A percentile compares a stretch with the other conserved stretches of the same genome.
Evolutionary conservation across 257 asterid species (phyloP).

Genomic region (Cinchona pubescens): DNA sequence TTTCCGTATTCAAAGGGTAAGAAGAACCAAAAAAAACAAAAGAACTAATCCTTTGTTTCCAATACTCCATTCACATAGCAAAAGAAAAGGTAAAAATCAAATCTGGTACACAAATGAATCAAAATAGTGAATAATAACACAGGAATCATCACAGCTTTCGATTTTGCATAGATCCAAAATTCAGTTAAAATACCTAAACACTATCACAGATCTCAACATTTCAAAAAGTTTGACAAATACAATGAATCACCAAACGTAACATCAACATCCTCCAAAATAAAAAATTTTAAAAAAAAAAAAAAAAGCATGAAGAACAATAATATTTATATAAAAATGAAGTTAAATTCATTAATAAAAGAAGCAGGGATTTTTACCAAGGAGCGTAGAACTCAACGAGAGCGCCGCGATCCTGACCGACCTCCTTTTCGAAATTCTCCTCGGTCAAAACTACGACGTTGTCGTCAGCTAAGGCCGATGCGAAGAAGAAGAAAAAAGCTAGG

Average conservation of each 20-base stretch:
- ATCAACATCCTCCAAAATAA: slow-evolving; percentile 1
- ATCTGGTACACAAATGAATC: neutral
- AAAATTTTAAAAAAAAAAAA: neutral
- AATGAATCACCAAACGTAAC: neutral
- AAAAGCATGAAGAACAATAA: neutral
- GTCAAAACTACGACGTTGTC: slow-evolving; percentile 82
- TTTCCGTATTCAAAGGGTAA: too few relatives aligned
- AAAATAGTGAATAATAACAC: neutral
- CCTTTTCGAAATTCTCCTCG: slow-evolving; percentile 75
- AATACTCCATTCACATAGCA: too few relatives aligned
- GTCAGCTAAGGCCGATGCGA: slow-evolving; percentile 51
- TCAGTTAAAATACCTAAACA: neutral
- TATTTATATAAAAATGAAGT: neutral
- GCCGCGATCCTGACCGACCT: slow-evolving; percentile 83
- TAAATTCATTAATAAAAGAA: neutral
- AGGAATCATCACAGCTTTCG: neutral
- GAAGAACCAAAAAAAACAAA: too few relatives aligned
- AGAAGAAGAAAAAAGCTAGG: slow-evolving; percentile 35
- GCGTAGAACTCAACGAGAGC: slow-evolving; percentile 95
- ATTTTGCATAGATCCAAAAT: neutral
- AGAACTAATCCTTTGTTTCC: too few relatives aligned
- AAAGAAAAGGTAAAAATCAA: too few relatives aligned
- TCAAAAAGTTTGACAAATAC: neutral
- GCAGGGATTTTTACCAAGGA: slow-evolving; percentile 53
- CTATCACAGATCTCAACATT: slow-evolving; percentile 1